Percentiles rank a stretch among this genome's conserved stretches.
phyloP scores from a whole-genome alignment of 441 rosid genomes.

The Aquilaria agallochum region DNA sequence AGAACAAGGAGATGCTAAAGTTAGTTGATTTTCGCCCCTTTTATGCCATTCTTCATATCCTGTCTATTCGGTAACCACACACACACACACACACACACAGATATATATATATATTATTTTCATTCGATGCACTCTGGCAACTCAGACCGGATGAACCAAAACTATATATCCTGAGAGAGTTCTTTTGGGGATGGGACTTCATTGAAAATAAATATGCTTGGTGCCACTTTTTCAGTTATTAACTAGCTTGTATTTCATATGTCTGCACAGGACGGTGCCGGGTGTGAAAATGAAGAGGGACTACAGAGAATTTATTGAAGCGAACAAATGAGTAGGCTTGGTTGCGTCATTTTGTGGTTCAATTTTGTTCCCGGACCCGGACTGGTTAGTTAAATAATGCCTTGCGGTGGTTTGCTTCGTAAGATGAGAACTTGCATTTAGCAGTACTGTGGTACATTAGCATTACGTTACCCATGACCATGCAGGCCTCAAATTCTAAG shows the following conservation, averaged over 20 bases:
- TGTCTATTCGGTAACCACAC: too few species aligned
- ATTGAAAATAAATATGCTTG: too few species aligned
- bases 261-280: conserved; percentile 55
- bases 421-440: conserved; percentile 15
- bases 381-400: conserved; percentile 26
- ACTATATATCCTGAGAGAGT: too few species aligned
- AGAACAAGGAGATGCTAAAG: conserved; percentile 93
- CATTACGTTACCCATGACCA: background rate
- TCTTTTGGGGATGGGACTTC: too few species aligned
- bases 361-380: conserved; percentile 49
- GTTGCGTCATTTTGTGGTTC: conserved; percentile 36
- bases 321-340: conserved; percentile 57
- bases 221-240: too few species aligned
- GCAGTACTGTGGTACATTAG: conserved; percentile 24
- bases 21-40: conserved; percentile 19
- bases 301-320: conserved; percentile 83
- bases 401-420: conserved; percentile 6
- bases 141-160: too few species aligned
- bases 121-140: too few species aligned
- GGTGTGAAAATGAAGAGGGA: conserved; percentile 98
- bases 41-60: too few species aligned
- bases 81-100: too few species aligned
- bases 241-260: conserved; percentile 6
- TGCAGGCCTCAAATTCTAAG: too few species aligned
- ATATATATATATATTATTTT: too few species aligned